phyloP scores from a whole-genome alignment of 805 yeast genomes.

The Candida mattraensis region DNA sequence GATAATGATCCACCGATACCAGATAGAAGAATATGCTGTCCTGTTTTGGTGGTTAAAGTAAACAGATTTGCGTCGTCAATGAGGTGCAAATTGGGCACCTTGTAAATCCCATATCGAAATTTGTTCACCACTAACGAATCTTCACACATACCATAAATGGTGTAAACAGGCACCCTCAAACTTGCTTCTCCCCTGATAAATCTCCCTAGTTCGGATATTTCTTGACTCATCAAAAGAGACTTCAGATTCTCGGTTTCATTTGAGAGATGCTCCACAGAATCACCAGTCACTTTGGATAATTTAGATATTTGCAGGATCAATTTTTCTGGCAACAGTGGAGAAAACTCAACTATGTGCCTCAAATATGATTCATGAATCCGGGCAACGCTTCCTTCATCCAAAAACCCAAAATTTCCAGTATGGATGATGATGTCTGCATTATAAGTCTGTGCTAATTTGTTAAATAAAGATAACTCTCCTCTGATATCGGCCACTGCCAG shows the following conservation, averaged over 20 bases:
- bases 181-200: slow-evolving; percentile 43
- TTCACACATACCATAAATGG: slow-evolving; percentile 75
- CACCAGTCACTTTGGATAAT: slow-evolving; percentile 46
- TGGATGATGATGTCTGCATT: slow-evolving; percentile 58
- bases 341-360: slow-evolving; percentile 66
- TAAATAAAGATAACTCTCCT: slow-evolving; percentile 50
- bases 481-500: slow-evolving; percentile 53
- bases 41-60: slow-evolving; percentile 40
- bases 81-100: slow-evolving; percentile 56
- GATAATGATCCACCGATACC: slow-evolving; percentile 76
- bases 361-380: slow-evolving; percentile 56
- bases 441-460: slow-evolving; percentile 46
- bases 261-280: slow-evolving; percentile 38
- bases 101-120: slow-evolving; percentile 53
- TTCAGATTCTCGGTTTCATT: slow-evolving; percentile 38
- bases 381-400: slow-evolving; percentile 55
- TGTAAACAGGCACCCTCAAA: slow-evolving; percentile 65
- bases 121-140: slow-evolving; percentile 67
- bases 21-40: slow-evolving; percentile 52
- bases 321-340: slow-evolving; percentile 52
- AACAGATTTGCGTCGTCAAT: slow-evolving; percentile 58
- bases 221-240: slow-evolving; percentile 35
- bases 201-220: slow-evolving; percentile 51
- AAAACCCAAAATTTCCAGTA: slow-evolving; percentile 80
- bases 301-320: slow-evolving; percentile 52